Conservation (phyloP, 257 asterid genomes). For the Solanum virginianum region DNA sequence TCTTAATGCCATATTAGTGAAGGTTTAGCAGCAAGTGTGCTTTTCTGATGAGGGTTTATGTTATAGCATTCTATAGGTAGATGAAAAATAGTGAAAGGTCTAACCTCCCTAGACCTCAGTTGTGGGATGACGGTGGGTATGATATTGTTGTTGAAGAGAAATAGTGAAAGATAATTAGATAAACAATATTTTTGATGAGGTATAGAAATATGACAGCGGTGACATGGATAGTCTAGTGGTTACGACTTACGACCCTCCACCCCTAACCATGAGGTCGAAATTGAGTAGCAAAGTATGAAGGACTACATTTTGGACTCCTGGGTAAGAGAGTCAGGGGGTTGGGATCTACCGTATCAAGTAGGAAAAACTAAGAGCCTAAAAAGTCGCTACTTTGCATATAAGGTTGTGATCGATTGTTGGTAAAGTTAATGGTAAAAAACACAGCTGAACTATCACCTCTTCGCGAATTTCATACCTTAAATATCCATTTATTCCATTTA, state of each 20-base stretch:
- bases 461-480: too few relatives aligned
- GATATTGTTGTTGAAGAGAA: too few relatives aligned
- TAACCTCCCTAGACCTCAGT: too few relatives aligned
- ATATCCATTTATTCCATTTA: too few relatives aligned
- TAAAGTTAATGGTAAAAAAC: background rate
- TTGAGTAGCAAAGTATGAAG: background rate
- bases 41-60: background rate
- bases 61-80: background rate
- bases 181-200: background rate
- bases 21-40: background rate
- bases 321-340: background rate
- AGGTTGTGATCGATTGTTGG: background rate
- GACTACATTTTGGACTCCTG: background rate
- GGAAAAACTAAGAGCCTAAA: background rate
- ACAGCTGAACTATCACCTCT: too few relatives aligned
- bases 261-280: background rate
- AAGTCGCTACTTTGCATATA: background rate
- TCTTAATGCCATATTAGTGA: background rate
- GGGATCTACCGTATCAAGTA: background rate
- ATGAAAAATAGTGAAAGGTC: background rate
- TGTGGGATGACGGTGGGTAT: too few relatives aligned
- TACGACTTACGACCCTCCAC: background rate
- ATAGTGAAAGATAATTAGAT: background rate
- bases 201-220: background rate
- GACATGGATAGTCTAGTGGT: background rate